Evolutionary conservation across 2,329 filamentous ascomycete genomes (phyloP), one percentile per base, ranked within the genome.

Genomic region (Teratosphaeria epicoccoides): DNA sequence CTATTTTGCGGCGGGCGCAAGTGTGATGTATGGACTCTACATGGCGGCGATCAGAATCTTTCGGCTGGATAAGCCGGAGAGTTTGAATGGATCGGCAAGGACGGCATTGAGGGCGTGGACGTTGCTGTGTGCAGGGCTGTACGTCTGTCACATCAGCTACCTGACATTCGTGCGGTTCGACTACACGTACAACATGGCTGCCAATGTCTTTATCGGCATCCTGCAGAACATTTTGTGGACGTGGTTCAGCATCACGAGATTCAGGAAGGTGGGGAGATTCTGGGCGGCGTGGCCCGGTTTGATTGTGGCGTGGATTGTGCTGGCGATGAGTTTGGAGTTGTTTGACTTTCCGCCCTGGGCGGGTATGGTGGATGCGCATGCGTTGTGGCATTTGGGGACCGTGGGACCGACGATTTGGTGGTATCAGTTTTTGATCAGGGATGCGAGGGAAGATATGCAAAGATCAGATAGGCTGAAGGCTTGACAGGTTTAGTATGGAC

Each of bases 151-250:
- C 66, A 82, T 96, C 46, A 78, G 75, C 45, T 98, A 95, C 68
- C 76, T 98, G 50, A 88, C 85, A 64, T 81, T 88, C 60, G 87
- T 90, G 75, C 75, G 77, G 17, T 98, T 93, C 87, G 87, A 97
- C 69, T 98, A 98, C 68, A 86, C 85, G 4, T 98, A 98, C 73
- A 98, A 98, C 68, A 97, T 98, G 89, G 82, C 85, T 1, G 93
- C 90, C 49, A 98, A 97, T 63, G 87, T 98, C 20, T 81, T 79
- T 2, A 80, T 86, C 10, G 93, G 93, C 3, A 74, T 89, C 40
- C 68, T 90, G 4, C 84, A 89, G 65, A 95, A 97, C 63, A 49
- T 83, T 3, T 71, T 97, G 52, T 97, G 93, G 93, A 87, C 78
- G 43, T 85, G 80, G 69, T 96, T 95, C 70, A 90, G 86, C 66